Evolutionary conservation across 805 yeast genomes (phyloP).

Genomic region (Metschnikowia continentalis): DNA sequence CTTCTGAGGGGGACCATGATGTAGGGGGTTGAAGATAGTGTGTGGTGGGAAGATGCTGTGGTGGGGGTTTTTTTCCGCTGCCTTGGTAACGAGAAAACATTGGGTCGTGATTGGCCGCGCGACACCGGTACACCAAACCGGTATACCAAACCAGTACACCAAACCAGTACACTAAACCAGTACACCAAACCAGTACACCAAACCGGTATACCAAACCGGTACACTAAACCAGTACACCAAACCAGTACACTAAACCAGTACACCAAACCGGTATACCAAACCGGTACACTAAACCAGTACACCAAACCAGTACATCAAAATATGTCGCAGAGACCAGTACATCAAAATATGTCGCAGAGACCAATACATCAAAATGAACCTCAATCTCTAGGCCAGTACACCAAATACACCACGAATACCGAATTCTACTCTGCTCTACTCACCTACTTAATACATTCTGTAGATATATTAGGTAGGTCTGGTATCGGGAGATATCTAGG

Average conservation of each 20-base stretch:
- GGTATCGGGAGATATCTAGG: no score
- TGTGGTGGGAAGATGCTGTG: neutral
- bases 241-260: neutral
- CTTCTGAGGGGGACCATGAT: conserved; percentile 13
- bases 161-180: neutral
- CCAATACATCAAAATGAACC: no score
- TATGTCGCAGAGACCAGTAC: neutral
- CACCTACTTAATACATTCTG: no score
- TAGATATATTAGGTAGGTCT: no score
- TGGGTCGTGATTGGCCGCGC: conserved; percentile 18
- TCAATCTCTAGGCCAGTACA: no score
- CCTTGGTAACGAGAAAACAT: conserved; percentile 18
- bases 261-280: neutral
- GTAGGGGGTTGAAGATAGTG: neutral
- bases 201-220: neutral
- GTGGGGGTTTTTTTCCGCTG: neutral
- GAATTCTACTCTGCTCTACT: no score
- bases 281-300: neutral
- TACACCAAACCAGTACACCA: neutral
- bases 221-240: conserved; percentile 1
- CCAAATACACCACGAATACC: no score
- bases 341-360: neutral
- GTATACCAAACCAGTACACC: neutral
- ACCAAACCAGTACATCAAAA: no score
- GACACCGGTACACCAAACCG: conserved; percentile 4